Base-by-base conservation (phyloP, 75 land plant genomes). In the Pinus tabuliformis region DNA sequence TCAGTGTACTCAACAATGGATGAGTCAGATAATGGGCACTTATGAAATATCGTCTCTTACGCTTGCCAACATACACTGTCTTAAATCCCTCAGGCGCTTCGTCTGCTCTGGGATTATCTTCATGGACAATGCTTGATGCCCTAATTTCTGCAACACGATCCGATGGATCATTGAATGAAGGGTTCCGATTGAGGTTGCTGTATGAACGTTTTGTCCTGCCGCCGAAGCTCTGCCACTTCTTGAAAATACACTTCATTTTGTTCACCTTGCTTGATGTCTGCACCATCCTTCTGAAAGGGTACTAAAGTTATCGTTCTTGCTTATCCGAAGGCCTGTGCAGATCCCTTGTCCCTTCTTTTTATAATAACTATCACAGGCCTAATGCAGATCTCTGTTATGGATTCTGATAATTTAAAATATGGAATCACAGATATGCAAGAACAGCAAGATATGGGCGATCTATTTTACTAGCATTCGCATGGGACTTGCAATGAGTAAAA, bases 151-250 rank as follows among this genome's bases (percentile, higher is more conserved):
- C 8, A 45, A 45, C 49, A 45, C 8, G 49, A 5, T 45, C 8
- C 1, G 49, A 45, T 8, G 49, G 6, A 45, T 0, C 49, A 45
- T 45, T 8, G 8, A 45, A 6, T 45, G 49, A 45, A 45, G 49
- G 49, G 8, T 45, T 45, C 49, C 85, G 80, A 63, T 75, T 82
- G 7, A 83, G 59, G 78, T 80, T 87, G 42, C 74, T 75, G 72
- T 85, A 75, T 3, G 87, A 78, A 33, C 79, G 73, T 42, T 73
- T 75, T 6, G 81, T 61, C 49, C 49, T 6, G 21, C 20, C 80
- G 36, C 82, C 77, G 49, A 83, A 54, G 77, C 86, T 87, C 81
- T 76, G 82, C 80, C 84, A 85, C 59, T 80, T 88, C 70, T 70
- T 88, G 3, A 88, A 65, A 13, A 88, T 49, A 8, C 45, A 0